phyloP scores from a whole-genome alignment of 208 protist genomes.

The Blastocrithidia nonstop region DNA sequence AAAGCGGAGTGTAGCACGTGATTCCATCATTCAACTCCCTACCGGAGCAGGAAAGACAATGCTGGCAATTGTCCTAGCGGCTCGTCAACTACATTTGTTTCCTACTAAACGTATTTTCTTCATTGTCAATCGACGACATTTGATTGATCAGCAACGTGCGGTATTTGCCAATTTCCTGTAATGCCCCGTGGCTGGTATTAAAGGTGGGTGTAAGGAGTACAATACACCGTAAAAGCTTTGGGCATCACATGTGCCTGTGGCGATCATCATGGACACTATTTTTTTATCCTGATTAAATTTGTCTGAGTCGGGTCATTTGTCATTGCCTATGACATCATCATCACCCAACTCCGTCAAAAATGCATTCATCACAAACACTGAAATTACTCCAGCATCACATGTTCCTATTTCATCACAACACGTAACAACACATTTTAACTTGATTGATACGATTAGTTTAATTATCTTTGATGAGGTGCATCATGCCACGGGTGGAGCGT shows the following conservation, averaged over 20 bases:
- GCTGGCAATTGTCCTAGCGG: slow-evolving; percentile 16
- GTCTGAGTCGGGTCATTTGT: too few species aligned
- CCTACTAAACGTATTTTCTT: slow-evolving; percentile 21
- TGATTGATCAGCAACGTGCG: slow-evolving; percentile 14
- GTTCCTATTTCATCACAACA: too few species aligned
- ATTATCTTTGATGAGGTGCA: slow-evolving; percentile 59
- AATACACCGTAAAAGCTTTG: not conserved
- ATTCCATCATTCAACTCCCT: slow-evolving; percentile 27
- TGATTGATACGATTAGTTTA: slow-evolving; percentile 8
- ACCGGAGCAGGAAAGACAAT: slow-evolving; percentile 59
- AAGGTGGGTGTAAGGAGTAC: slow-evolving; percentile 7
- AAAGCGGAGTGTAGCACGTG: slow-evolving; percentile 8
- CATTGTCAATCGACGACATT: slow-evolving; percentile 18
- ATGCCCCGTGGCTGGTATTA: slow-evolving; percentile 3
- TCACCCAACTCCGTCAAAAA: too few species aligned
- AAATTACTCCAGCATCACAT: too few species aligned
- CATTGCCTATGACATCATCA: too few species aligned
- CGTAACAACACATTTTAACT: too few species aligned
- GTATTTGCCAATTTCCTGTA: slow-evolving; percentile 5
- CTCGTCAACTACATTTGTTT: slow-evolving; percentile 2
- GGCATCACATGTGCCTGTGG: not conserved
- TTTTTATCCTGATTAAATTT: slow-evolving; percentile 23
- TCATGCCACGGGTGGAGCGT: slow-evolving; percentile 16
- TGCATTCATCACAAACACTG: too few species aligned
- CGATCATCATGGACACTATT: slow-evolving; percentile 22